Base-by-base conservation (phyloP, 1,284 basidiomycete species). In the Lignosus rhinocerotis region DNA sequence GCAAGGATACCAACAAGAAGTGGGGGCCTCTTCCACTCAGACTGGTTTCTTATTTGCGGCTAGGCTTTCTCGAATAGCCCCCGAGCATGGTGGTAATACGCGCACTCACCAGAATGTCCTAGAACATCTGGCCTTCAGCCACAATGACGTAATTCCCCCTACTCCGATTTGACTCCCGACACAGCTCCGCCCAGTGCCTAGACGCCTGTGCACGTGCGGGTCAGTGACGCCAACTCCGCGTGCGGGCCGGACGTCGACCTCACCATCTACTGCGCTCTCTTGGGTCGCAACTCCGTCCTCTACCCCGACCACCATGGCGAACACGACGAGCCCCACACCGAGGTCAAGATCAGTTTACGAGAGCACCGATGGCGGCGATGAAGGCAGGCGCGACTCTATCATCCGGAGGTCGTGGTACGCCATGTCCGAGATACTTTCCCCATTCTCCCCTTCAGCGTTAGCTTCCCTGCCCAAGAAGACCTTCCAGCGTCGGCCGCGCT, bases 391-490 rank as follows among this genome's bases (percentile, higher is more conserved):
- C 32, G 62, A 63, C 53, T 74, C 73, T 0, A 65, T 71, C 52
- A 65, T 79, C 36, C 71, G 73, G 16, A 61, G 78, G 39, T 86
- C 85, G 33, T 85, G 83, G 82, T 78, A 84, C 53, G 80, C 79
- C 1, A 79, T 89, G 74, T 69, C 78, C 33, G 83, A 85, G 46
- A 55, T 85, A 30, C 71, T 89, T 44, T 81, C 82, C 1, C 90
- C 90, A 1, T 92, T 92, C 73, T 90, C 90, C 1, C 75, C 84
- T 2, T 75, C 82, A 0, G 89, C 89, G 0, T 78, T 92, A 36
- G 83, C 84, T 0, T 78, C 83, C 2, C 82, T 93, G 2, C 90
- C 90, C 4, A 76, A 77, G 60, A 76, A 80, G 53, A 69, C 84
- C 0, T 71, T 72, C 41, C 68, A 71, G 25, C 70, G 75, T 5